Evolutionary conservation across 768 basidiomycete genomes (phyloP).

Genomic region (Suillus discolor): DNA sequence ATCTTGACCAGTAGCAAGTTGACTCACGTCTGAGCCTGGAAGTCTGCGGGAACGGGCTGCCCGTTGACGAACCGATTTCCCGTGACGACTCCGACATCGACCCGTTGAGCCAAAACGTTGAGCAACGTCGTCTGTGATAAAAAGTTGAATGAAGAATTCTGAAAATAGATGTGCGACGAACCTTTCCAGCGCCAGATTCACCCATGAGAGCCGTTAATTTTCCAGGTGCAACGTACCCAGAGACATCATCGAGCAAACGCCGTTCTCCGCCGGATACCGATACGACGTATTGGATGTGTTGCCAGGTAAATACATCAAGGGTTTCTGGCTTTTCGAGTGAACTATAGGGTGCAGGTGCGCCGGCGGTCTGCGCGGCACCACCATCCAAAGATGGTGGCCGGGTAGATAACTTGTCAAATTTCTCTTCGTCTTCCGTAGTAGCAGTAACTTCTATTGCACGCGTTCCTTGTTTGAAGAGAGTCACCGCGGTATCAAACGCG

Average conservation of each 20-base stretch:
- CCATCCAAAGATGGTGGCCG: neutral
- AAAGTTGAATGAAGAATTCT: neutral
- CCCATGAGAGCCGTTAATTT: constrained; percentile 57
- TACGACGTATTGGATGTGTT: constrained; percentile 67
- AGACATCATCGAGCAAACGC: constrained; percentile 45
- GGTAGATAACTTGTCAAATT: neutral
- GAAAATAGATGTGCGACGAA: constrained; percentile 6
- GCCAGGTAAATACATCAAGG: constrained; percentile 80
- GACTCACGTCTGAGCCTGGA: constrained; percentile 59
- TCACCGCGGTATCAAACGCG: constrained; percentile 34
- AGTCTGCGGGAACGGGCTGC: constrained; percentile 53
- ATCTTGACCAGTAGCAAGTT: neutral
- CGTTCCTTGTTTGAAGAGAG: constrained; percentile 21
- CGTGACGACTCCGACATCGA: constrained; percentile 46
- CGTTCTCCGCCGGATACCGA: constrained; percentile 42
- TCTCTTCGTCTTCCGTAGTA: constrained; percentile 24
- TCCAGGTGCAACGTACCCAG: constrained; percentile 53
- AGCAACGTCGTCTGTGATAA: constrained; percentile 54
- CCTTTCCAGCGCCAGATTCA: constrained; percentile 36
- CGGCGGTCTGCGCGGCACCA: neutral
- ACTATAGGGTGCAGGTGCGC: constrained; percentile 22
- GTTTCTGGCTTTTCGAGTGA: constrained; percentile 31
- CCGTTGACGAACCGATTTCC: constrained; percentile 62
- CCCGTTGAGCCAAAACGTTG: constrained; percentile 57
- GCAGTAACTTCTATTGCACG: neutral